phyloP scores from a whole-genome alignment of 1,284 basidiomycete genomes.

The Melampsora occidentalis region DNA sequence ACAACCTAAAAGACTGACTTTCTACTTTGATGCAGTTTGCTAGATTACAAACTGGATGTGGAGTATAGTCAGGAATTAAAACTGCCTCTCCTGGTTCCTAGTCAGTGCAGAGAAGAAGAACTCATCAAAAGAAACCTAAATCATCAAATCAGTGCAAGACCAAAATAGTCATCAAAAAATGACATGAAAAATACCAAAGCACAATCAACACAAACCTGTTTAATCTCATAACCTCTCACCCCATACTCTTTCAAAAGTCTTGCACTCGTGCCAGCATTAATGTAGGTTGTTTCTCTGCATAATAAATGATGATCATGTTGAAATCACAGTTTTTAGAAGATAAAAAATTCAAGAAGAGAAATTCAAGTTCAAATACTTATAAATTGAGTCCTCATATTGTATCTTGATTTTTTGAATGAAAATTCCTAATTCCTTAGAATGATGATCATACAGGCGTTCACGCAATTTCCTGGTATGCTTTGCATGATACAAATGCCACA shows the following conservation, averaged over 20 bases:
- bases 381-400: conserved; percentile 34
- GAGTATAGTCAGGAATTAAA: conserved; percentile 50
- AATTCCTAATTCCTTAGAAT: conserved; percentile 24
- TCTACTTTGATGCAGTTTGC: conserved; percentile 52
- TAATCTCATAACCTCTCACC: conserved; percentile 49
- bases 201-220: conserved; percentile 20
- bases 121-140: no score
- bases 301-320: conserved; percentile 44
- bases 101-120: no score
- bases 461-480: conserved; percentile 48
- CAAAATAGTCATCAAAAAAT: background rate
- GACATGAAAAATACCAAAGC: no score
- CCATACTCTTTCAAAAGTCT: conserved; percentile 47
- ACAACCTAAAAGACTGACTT: background rate
- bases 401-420: conserved; percentile 13
- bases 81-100: no score
- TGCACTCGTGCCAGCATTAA: conserved; percentile 48
- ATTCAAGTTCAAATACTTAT: conserved; percentile 12
- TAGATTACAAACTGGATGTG: conserved; percentile 51
- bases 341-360: background rate
- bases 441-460: conserved; percentile 46
- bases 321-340: no score
- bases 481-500: conserved; percentile 51
- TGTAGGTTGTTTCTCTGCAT: conserved; percentile 47
- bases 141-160: no score